Conservation (phyloP, 352 stramenopile species). For the Pythium chondricola region DNA sequence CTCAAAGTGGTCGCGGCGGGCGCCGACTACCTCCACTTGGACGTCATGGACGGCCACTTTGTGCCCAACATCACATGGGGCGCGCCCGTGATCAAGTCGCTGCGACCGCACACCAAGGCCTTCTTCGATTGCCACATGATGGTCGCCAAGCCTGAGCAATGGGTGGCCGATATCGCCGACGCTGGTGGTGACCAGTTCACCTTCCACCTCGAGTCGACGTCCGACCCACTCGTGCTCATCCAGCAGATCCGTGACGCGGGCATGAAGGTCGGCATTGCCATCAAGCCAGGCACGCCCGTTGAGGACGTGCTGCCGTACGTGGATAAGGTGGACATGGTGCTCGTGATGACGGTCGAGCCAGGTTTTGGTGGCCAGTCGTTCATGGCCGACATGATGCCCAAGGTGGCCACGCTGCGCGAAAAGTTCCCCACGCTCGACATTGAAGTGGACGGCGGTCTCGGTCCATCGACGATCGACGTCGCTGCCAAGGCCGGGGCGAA, state of each 20-base stretch:
- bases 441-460: constrained; percentile 95
- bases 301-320: constrained; percentile 82
- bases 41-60: constrained; percentile 99
- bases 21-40: constrained; percentile 95
- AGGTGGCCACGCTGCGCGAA: constrained; percentile 85
- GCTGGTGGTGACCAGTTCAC: constrained; percentile 94
- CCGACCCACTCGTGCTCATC: constrained; percentile 66
- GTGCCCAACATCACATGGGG: constrained; percentile 97
- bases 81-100: constrained; percentile 92
- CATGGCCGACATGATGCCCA: constrained; percentile 95
- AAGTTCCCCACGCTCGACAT: constrained; percentile 95
- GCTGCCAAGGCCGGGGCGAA: constrained; percentile 94
- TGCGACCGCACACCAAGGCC: constrained; percentile 79
- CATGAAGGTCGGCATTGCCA: constrained; percentile 94
- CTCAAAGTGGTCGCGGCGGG: constrained; percentile 86
- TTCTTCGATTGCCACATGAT: constrained; percentile 99
- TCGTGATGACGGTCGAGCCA: constrained; percentile 98
- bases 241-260: constrained; percentile 75
- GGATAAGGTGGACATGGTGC: constrained; percentile 91
- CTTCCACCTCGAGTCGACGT: constrained; percentile 93
- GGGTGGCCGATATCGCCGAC: constrained; percentile 93
- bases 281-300: constrained; percentile 93
- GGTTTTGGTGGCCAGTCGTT: constrained; percentile 97
- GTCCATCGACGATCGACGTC: constrained; percentile 90
- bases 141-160: constrained; percentile 94